These are phyloP conservation scores for Capsella rubella DNA, from an alignment of 441 rosid species.

Conservation along the genomic window DNA sequence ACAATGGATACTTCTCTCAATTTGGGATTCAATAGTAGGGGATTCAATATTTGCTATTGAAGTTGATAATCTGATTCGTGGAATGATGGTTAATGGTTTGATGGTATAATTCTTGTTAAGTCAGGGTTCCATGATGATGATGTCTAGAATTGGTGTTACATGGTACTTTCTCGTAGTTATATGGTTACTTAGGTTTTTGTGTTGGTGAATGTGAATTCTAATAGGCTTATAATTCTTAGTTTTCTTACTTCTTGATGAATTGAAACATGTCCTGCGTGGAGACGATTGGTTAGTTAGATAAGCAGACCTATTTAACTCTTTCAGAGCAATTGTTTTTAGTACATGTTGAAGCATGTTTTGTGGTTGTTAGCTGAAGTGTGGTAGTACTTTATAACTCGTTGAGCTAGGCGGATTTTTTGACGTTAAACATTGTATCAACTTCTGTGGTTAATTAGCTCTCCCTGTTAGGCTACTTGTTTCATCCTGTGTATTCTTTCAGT, in stretches of 20 bases:
- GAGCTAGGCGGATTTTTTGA: background rate
- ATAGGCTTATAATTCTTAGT: slow-evolving; percentile 1
- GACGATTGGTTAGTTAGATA: background rate
- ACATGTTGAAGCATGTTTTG: slow-evolving; percentile 25
- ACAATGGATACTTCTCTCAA: background rate
- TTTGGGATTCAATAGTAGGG: background rate
- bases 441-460: slow-evolving; percentile 21
- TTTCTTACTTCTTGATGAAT: background rate
- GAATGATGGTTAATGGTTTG: slow-evolving; percentile 12
- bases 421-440: background rate
- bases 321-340: background rate
- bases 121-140: background rate
- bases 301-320: no score
- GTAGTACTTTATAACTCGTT: background rate
- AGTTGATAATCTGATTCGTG: background rate
- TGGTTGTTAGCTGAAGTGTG: slow-evolving; percentile 14
- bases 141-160: slow-evolving; percentile 3
- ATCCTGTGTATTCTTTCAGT: background rate
- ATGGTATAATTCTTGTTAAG: slow-evolving; percentile 16
- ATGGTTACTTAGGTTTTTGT: slow-evolving; percentile 9
- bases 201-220: slow-evolving; percentile 15
- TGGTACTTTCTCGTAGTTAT: background rate
- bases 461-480: slow-evolving; percentile 14
- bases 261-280: background rate
- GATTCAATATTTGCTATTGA: background rate